A percentile compares a stretch with the other conserved stretches of the same genome.
Conservation (phyloP, 352 stramenopile genomes). For the Globisporangium spiculum region DNA sequence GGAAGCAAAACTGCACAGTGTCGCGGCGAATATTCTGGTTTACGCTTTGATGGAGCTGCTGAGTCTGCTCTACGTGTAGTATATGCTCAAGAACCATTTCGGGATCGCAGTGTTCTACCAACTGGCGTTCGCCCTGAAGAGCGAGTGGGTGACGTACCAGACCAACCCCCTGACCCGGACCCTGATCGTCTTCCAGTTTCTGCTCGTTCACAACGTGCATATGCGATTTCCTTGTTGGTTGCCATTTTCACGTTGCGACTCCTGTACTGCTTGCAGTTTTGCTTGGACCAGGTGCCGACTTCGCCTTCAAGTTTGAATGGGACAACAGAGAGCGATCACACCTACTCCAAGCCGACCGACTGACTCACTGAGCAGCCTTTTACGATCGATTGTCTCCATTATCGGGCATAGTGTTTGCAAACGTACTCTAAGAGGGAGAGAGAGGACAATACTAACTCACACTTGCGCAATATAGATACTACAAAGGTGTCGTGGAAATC, state of each 20-base stretch:
- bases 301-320: background rate
- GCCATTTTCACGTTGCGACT: no score
- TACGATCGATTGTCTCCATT: background rate
- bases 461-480: background rate
- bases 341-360: no score
- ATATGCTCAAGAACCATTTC: conserved; percentile 12
- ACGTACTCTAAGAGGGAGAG: no score
- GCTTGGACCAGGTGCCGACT: background rate
- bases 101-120: conserved; percentile 25
- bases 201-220: background rate
- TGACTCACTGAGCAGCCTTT: no score
- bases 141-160: background rate
- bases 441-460: background rate
- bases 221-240: no score
- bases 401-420: background rate
- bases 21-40: conserved; percentile 20
- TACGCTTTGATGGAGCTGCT: conserved; percentile 22
- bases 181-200: background rate
- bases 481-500: no score
- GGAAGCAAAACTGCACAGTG: background rate
- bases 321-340: background rate
- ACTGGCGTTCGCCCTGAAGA: conserved; percentile 19
- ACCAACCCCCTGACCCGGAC: background rate
- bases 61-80: conserved; percentile 18
- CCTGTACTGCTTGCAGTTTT: no score